phyloP scores from a whole-genome alignment of 495 filamentous ascomycete genomes.

The Aspergillus avenaceus region DNA sequence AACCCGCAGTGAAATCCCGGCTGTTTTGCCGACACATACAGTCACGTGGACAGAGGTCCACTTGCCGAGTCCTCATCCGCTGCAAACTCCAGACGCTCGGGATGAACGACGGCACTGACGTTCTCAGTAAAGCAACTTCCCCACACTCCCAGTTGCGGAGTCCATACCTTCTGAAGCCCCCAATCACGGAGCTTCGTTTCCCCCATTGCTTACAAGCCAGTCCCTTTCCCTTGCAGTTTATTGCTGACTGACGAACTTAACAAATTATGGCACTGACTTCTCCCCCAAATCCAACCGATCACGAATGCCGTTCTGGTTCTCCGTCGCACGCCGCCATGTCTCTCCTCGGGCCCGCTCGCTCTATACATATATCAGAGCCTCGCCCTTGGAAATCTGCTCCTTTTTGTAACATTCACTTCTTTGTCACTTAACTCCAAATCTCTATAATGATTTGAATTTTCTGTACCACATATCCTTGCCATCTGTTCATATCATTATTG shows the following conservation, averaged over 20 bases:
- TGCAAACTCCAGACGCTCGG: conserved; percentile 13
- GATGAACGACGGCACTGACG: conserved; percentile 23
- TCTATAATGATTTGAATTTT: conserved; percentile 6
- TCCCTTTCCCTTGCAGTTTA: background rate
- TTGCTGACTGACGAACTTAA: conserved; percentile 5
- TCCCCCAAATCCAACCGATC: conserved; percentile 36
- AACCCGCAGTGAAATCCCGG: conserved; percentile 22
- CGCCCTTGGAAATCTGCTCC: conserved; percentile 3
- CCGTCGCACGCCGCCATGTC: conserved; percentile 17
- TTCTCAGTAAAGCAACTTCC: conserved; percentile 11
- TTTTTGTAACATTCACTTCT: conserved; percentile 10
- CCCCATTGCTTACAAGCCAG: conserved; percentile 5
- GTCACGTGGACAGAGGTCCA: conserved; percentile 30
- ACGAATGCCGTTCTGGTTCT: conserved; percentile 39
- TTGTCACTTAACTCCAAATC: background rate
- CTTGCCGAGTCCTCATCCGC: conserved; percentile 32
- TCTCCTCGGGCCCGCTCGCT: conserved; percentile 22
- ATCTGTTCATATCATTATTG: background rate
- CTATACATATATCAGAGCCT: conserved; percentile 31
- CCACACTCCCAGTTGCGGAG: conserved; percentile 5
- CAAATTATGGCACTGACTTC: background rate
- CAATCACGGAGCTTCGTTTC: background rate
- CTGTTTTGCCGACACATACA: conserved; percentile 18
- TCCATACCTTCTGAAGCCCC: background rate
- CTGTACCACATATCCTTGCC: background rate